Evolutionary conservation across 768 basidiomycete genomes (phyloP).

Genomic region (Tephrocybe rancida): DNA sequence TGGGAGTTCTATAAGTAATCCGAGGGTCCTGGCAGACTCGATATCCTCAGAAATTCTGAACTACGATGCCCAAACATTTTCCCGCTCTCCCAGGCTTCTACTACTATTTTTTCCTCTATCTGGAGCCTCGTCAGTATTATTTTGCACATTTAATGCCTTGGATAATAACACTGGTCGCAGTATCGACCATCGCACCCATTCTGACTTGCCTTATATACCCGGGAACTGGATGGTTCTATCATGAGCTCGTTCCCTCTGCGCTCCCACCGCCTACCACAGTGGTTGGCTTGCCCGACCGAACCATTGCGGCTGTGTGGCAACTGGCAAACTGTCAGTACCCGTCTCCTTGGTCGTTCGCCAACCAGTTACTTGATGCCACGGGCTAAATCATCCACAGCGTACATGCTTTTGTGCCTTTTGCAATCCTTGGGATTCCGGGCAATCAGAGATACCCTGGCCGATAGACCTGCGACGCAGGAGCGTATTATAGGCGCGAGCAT

Average conservation of each 20-base stretch:
- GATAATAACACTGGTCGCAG: too few species aligned
- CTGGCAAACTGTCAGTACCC: slow-evolving; percentile 60
- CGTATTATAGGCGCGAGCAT: slow-evolving; percentile 66
- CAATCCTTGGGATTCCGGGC: slow-evolving; percentile 71
- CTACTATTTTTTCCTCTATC: slow-evolving; percentile 60
- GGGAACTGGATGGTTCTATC: slow-evolving; percentile 68
- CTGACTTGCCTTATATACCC: slow-evolving; percentile 54
- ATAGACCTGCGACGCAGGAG: slow-evolving; percentile 65
- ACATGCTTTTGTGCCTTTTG: slow-evolving; percentile 48
- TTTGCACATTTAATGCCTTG: too few species aligned
- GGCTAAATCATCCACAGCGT: slow-evolving; percentile 27
- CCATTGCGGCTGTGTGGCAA: slow-evolving; percentile 67
- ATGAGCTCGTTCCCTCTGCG: slow-evolving; percentile 60
- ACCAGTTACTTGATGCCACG: background rate
- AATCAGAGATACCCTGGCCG: slow-evolving; percentile 57
- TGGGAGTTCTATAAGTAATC: background rate
- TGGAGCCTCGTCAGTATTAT: slow-evolving; percentile 57
- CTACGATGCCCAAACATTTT: slow-evolving; percentile 33
- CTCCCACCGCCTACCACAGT: slow-evolving; percentile 26
- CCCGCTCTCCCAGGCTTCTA: slow-evolving; percentile 67
- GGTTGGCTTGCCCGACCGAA: slow-evolving; percentile 45
- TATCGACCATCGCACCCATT: slow-evolving; percentile 38
- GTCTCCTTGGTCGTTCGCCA: background rate
- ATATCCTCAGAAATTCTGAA: background rate
- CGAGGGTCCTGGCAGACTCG: background rate